Conservation (phyloP, 164 flowering plant species). For the Cinnamomum chago region DNA sequence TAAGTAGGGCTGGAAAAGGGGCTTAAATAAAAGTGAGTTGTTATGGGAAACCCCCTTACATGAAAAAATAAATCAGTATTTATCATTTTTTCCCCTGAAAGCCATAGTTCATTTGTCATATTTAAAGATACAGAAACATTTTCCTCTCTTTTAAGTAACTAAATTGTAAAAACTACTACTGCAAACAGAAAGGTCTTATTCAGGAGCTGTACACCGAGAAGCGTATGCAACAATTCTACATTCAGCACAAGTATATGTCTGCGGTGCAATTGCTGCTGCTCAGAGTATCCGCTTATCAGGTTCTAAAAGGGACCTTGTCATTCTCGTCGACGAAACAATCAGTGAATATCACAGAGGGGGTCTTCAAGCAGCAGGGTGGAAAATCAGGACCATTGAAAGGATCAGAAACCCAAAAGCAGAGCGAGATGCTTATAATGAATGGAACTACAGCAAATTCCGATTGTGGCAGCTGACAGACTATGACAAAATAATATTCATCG, state of each 20-base stretch:
- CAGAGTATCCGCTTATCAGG: slow-evolving; percentile 60
- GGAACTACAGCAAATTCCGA: slow-evolving; percentile 94
- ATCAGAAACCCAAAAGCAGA: slow-evolving; percentile 66
- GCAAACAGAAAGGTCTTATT: slow-evolving; percentile 22
- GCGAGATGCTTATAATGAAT: slow-evolving; percentile 79
- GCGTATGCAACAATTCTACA: slow-evolving; percentile 63
- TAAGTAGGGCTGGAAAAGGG: no score
- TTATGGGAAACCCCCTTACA: no score
- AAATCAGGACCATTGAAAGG: slow-evolving; percentile 45
- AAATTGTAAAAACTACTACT: not conserved
- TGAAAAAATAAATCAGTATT: no score
- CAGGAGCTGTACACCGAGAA: slow-evolving; percentile 37
- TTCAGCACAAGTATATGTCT: slow-evolving; percentile 55
- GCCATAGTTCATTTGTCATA: not conserved
- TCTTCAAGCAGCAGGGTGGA: slow-evolving; percentile 60
- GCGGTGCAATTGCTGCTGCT: slow-evolving; percentile 66
- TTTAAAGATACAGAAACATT: not conserved
- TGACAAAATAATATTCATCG: slow-evolving; percentile 86
- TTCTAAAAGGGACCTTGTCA: slow-evolving; percentile 49
- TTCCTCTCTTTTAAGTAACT: not conserved
- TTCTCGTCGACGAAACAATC: slow-evolving; percentile 58
- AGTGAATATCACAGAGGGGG: slow-evolving; percentile 48
- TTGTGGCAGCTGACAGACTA: slow-evolving; percentile 95
- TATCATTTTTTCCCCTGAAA: not conserved
- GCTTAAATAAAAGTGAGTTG: no score